phyloP scores from a whole-genome alignment of 495 filamentous ascomycete species.

The Penicillium cataractarum region DNA sequence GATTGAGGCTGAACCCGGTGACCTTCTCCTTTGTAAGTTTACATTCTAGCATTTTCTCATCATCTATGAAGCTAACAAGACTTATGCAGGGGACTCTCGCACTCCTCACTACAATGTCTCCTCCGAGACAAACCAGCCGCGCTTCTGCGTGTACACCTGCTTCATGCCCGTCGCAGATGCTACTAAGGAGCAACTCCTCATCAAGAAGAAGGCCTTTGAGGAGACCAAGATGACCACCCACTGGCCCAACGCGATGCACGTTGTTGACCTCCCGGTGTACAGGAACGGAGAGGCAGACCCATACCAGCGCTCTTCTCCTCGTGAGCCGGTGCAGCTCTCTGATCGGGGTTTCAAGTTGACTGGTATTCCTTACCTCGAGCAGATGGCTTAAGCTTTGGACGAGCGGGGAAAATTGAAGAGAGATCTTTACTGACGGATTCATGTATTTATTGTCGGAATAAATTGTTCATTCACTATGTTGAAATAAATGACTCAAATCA shows the following conservation, averaged over 20 bases:
- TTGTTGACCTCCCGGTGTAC: conserved; percentile 19
- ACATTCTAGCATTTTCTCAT: neutral
- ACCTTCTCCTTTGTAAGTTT: conserved; percentile 34
- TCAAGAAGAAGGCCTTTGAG: conserved; percentile 35
- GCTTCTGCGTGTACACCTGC: conserved; percentile 32
- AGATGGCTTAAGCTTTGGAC: conserved; percentile 8
- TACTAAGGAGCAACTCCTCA: conserved; percentile 27
- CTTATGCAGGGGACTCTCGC: conserved; percentile 32
- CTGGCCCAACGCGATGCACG: conserved; percentile 26
- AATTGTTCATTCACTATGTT: conserved; percentile 13
- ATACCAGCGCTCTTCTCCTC: conserved; percentile 22
- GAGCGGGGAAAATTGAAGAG: neutral
- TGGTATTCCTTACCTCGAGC: conserved; percentile 33
- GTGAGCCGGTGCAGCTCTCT: conserved; percentile 21
- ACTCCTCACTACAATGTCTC: conserved; percentile 37
- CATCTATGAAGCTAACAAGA: neutral
- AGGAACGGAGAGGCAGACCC: conserved; percentile 27
- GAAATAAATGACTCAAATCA: conserved; percentile 21
- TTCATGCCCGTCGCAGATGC: conserved; percentile 35
- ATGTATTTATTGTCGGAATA: neutral
- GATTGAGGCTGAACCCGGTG: conserved; percentile 40
- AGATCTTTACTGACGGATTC: neutral
- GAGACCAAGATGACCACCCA: conserved; percentile 23
- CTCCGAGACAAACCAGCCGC: conserved; percentile 18
- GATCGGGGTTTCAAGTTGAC: conserved; percentile 32